A percentile compares a stretch with the other conserved stretches of the same genome.
phyloP scores from a whole-genome alignment of 208 protist genomes.

The Acanthamoeba royreba region DNA sequence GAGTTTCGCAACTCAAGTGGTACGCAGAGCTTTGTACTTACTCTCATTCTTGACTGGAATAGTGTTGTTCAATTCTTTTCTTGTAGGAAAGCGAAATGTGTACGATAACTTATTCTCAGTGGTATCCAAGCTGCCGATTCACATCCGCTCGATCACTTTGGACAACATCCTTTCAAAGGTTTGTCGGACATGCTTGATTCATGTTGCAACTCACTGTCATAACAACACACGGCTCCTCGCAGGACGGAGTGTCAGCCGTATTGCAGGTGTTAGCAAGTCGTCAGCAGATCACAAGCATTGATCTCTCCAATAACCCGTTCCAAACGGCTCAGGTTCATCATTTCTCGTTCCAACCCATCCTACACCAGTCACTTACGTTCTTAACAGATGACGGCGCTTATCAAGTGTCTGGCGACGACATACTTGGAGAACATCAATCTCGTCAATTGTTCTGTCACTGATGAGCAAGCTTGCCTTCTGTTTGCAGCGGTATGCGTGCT shows the following conservation, averaged over 20 bases:
- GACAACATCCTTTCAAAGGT: conserved; percentile 17
- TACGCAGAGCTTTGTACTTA: too few relatives aligned
- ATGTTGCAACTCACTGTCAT: too few relatives aligned
- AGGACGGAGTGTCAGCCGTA: not conserved
- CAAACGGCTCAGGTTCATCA: not conserved
- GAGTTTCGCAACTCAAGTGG: not conserved
- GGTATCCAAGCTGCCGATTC: not conserved
- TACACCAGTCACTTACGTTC: not conserved
- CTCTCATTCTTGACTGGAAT: too few relatives aligned
- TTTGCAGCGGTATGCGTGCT: not conserved
- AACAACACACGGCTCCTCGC: not conserved
- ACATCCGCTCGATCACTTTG: not conserved
- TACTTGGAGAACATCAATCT: not conserved
- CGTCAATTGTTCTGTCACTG: not conserved
- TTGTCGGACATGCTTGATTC: too few relatives aligned
- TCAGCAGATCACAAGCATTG: not conserved
- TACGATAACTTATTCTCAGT: not conserved
- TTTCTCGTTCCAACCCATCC: too few relatives aligned
- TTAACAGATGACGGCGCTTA: not conserved
- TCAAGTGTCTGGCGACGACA: not conserved
- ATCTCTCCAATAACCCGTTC: not conserved
- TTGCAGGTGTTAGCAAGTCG: not conserved
- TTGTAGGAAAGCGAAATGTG: not conserved
- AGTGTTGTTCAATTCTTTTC: too few relatives aligned
- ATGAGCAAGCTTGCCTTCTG: not conserved